phyloP scores from a whole-genome alignment of 2,329 filamentous ascomycete species.

The Curvularia sp. region DNA sequence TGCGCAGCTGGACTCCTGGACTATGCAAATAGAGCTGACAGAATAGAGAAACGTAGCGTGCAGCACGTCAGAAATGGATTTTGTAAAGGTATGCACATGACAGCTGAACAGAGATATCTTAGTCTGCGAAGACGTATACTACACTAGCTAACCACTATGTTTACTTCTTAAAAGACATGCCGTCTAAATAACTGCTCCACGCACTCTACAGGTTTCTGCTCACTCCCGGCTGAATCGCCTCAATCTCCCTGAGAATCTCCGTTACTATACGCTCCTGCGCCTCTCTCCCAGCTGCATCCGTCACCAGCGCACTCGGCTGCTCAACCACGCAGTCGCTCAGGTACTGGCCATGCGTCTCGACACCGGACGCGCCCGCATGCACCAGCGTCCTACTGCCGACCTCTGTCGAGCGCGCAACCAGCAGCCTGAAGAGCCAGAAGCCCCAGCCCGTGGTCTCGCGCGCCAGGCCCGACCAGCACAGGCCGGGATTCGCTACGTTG shows the following conservation, averaged over 20 bases:
- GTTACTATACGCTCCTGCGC: conserved; percentile 44
- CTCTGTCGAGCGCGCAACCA: conserved; percentile 48
- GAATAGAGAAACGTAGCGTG: background rate
- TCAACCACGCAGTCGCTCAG: conserved; percentile 39
- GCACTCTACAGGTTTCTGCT: background rate
- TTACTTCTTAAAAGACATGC: too few relatives aligned
- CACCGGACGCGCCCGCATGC: conserved; percentile 33
- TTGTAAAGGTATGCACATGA: too few relatives aligned
- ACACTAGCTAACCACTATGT: too few relatives aligned
- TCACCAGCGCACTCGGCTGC: conserved; percentile 39
- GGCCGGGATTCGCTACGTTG: conserved; percentile 40
- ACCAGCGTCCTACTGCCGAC: conserved; percentile 51
- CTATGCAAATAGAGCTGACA: background rate
- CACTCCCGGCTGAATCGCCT: conserved; percentile 41
- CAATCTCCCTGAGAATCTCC: conserved; percentile 46
- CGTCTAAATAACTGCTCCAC: too few relatives aligned
- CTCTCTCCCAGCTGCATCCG: conserved; percentile 40
- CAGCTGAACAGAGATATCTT: too few relatives aligned
- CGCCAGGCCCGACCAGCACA: conserved; percentile 38
- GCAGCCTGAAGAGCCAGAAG: conserved; percentile 22
- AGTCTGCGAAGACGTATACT: too few relatives aligned
- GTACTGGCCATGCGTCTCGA: conserved; percentile 47
- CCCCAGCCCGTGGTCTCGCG: conserved; percentile 39
- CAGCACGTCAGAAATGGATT: background rate
- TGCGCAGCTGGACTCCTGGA: background rate